These are phyloP conservation scores for Ligustrum vulgare DNA, from an alignment of 257 asterid genomes.

Conservation along the genomic window DNA sequence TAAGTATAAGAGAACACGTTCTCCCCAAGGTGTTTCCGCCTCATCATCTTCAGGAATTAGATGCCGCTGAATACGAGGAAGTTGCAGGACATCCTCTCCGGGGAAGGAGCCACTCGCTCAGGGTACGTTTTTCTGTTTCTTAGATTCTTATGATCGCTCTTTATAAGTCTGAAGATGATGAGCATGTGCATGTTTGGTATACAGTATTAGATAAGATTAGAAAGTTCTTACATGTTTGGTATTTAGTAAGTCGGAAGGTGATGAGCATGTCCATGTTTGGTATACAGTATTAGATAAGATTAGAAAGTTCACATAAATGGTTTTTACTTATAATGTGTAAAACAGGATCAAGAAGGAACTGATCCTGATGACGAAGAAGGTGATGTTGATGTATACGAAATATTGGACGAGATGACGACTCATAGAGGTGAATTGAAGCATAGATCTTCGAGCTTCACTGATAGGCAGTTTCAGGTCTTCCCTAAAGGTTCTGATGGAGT, in stretches of 20 bases:
- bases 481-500: constrained; percentile 22
- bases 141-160: neutral
- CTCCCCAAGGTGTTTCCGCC: constrained; percentile 72
- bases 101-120: constrained; percentile 39
- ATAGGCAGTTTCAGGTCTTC: constrained; percentile 56
- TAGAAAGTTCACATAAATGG: neutral
- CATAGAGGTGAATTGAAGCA: constrained; percentile 83
- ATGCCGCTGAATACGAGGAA: constrained; percentile 89
- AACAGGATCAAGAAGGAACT: constrained; percentile 47
- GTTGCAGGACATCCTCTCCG: constrained; percentile 50
- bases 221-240: neutral
- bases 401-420: constrained; percentile 79
- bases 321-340: constrained; percentile 9
- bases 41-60: constrained; percentile 62
- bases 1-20: constrained; percentile 65
- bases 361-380: constrained; percentile 33
- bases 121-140: constrained; percentile 33
- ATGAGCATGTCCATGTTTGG: neutral
- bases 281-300: neutral
- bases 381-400: constrained; percentile 51
- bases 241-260: too few species aligned
- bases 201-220: neutral
- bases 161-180: neutral
- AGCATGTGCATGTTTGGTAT: neutral
- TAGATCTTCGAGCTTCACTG: constrained; percentile 67